These are phyloP conservation scores for Zanthoxylum bungeanum DNA, from an alignment of 345 rosid genomes.

Conservation along the genomic window DNA sequence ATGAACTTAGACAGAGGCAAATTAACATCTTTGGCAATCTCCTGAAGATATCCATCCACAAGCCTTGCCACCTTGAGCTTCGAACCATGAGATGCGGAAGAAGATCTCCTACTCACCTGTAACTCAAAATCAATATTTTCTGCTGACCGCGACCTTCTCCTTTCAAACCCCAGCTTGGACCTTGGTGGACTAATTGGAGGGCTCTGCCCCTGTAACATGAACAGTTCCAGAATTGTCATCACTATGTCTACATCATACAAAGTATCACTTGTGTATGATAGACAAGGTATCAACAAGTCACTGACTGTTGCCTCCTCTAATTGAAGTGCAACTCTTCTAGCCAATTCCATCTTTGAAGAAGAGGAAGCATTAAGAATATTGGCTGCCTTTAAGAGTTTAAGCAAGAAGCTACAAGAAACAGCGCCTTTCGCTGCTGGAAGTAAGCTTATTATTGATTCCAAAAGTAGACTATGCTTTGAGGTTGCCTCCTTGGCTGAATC, in stretches of 20 bases:
- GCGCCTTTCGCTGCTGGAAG: conserved; percentile 81
- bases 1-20: conserved; percentile 81
- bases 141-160: conserved; percentile 91
- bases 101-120: conserved; percentile 89
- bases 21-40: conserved; percentile 68
- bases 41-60: conserved; percentile 82
- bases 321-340: conserved; percentile 77
- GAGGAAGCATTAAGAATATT: conserved; percentile 70
- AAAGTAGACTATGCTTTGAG: conserved; percentile 65
- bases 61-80: conserved; percentile 95
- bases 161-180: conserved; percentile 60
- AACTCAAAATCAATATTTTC: conserved; percentile 81
- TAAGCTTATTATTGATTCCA: conserved; percentile 84
- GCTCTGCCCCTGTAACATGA: conserved; percentile 87
- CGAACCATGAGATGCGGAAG: conserved; percentile 93
- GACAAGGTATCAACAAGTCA: conserved; percentile 75
- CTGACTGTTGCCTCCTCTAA: conserved; percentile 80
- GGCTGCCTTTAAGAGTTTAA: conserved; percentile 81
- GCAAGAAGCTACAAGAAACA: conserved; percentile 78
- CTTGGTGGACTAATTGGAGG: conserved; percentile 91
- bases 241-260: conserved; percentile 78
- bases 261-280: conserved; percentile 40
- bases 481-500: conserved; percentile 45
- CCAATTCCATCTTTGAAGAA: conserved; percentile 74
- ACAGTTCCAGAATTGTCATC: conserved; percentile 72